Conservation (phyloP, 1,284 basidiomycete genomes). For the Grifola frondosa region DNA sequence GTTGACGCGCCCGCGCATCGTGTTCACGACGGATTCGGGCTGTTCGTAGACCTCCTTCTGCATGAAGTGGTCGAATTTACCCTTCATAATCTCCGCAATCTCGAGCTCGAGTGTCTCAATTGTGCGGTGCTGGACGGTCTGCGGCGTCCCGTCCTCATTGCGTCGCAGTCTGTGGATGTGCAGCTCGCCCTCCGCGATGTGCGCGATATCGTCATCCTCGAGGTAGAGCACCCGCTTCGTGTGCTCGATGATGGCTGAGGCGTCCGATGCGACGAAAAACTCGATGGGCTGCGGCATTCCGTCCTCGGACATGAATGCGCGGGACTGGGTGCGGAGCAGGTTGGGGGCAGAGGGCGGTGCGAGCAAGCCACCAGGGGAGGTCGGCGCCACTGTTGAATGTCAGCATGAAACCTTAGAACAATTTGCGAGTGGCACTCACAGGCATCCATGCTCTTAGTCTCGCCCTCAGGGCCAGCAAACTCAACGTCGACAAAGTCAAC, state of each 20-base stretch:
- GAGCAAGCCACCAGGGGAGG: conserved; percentile 62
- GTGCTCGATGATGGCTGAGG: conserved; percentile 96
- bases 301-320: conserved; percentile 98
- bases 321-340: conserved; percentile 92
- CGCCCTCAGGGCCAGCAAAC: conserved; percentile 74
- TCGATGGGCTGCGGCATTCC: conserved; percentile 99
- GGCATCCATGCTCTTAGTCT: conserved; percentile 53
- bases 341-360: conserved; percentile 81
- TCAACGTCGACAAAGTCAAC: conserved; percentile 99
- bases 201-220: conserved; percentile 99
- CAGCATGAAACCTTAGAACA: neutral
- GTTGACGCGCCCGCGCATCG: conserved; percentile 99
- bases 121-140: conserved; percentile 81
- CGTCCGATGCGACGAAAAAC: conserved; percentile 99
- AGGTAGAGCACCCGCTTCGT: conserved; percentile 99
- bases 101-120: conserved; percentile 99
- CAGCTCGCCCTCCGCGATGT: conserved; percentile 95
- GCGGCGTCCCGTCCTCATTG: conserved; percentile 69
- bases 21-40: conserved; percentile 99
- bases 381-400: conserved; percentile 39
- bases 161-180: conserved; percentile 98
- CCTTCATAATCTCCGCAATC: conserved; percentile 99
- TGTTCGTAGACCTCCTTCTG: conserved; percentile 99
- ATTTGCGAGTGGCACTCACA: conserved; percentile 61
- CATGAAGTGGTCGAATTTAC: conserved; percentile 99